These are phyloP conservation scores for Crithidia thermophila DNA, from an alignment of 208 protist genomes.

Conservation along the genomic window DNA sequence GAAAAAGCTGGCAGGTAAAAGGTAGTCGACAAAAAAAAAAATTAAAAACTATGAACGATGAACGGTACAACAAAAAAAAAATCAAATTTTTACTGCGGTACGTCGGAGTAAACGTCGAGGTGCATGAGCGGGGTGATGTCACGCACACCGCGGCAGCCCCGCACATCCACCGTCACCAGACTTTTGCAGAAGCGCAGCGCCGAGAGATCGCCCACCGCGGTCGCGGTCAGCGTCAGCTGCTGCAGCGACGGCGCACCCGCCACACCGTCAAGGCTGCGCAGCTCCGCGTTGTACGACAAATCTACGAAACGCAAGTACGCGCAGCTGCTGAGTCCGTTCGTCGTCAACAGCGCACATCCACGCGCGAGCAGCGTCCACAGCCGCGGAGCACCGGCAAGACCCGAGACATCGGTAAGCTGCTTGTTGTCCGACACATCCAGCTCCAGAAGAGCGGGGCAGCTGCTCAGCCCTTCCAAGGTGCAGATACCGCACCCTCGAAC, in stretches of 20 bases:
- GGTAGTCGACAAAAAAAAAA: slow-evolving; percentile 18
- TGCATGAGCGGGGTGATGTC: neutral
- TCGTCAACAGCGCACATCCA: neutral
- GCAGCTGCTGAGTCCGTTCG: neutral
- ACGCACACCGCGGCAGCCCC: slow-evolving; percentile 1
- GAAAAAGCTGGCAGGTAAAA: too few relatives aligned
- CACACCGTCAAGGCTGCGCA: neutral
- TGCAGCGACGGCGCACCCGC: neutral
- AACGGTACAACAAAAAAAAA: neutral
- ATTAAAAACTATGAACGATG: neutral
- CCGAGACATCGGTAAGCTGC: neutral
- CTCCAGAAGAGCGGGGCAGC: neutral
- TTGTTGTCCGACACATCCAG: slow-evolving; percentile 6
- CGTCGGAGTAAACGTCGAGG: neutral
- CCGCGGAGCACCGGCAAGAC: slow-evolving; percentile 4
- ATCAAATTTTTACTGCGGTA: neutral
- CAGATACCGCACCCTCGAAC: neutral
- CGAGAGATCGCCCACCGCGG: slow-evolving; percentile 1
- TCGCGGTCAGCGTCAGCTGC: neutral
- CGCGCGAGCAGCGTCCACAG: neutral
- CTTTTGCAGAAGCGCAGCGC: neutral
- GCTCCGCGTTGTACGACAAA: neutral
- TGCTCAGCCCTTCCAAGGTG: neutral
- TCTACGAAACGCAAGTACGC: neutral
- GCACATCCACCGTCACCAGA: slow-evolving; percentile 5